Conservation (phyloP, 139 green algal genomes). For the Trebouxia sp. region DNA sequence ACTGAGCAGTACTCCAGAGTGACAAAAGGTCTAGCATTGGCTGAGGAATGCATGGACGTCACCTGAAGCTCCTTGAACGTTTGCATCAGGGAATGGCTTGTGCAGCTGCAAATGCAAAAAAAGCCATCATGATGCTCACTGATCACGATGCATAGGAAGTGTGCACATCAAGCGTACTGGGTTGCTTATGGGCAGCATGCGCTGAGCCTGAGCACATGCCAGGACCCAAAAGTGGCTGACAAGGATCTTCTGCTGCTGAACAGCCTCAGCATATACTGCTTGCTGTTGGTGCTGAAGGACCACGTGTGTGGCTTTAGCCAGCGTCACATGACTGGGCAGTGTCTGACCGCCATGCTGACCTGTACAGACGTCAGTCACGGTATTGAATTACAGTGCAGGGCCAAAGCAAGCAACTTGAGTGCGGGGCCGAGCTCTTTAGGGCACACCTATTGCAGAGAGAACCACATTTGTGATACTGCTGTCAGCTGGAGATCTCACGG, state of each 20-base stretch:
- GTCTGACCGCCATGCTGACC: not conserved
- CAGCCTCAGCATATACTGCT: not conserved
- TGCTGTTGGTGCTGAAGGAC: conserved; percentile 18
- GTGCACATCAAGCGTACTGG: not conserved
- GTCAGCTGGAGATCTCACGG: no score
- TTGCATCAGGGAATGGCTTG: not conserved
- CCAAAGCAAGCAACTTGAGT: no score
- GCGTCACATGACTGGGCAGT: not conserved
- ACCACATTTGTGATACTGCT: not conserved
- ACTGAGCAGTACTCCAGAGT: not conserved
- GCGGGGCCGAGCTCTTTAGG: no score
- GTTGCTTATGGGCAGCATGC: not conserved
- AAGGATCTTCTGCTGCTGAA: not conserved
- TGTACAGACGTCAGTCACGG: no score
- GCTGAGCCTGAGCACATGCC: not conserved
- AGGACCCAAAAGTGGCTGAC: not conserved
- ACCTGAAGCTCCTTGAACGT: not conserved
- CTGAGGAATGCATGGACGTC: not conserved
- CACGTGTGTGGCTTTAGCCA: not conserved
- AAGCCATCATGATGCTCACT: not conserved
- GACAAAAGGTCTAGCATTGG: not conserved
- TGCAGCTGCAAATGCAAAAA: conserved; percentile 3
- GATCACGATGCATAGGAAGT: not conserved
- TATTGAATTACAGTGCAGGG: no score
- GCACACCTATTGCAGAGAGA: not conserved